A percentile compares a stretch with the other conserved stretches of the same genome.
Conservation (phyloP, 225 moss, liverwort and hornwort species). For the Neckera pumila region DNA sequence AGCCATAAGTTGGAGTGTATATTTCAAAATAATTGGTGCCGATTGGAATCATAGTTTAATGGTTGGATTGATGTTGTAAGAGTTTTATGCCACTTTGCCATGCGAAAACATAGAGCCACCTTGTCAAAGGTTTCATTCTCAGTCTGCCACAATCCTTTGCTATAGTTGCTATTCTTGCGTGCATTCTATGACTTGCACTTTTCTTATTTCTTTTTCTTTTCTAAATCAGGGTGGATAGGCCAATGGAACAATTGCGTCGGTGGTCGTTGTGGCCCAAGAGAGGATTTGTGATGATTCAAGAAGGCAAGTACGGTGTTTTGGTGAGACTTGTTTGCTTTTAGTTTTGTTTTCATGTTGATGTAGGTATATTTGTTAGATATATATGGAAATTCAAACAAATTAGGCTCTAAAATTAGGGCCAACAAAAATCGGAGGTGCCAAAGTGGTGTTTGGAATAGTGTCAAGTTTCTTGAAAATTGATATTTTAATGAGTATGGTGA, state of each 20-base stretch:
- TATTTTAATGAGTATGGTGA: no score
- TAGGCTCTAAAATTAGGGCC: background rate
- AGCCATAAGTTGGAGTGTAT: background rate
- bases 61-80: background rate
- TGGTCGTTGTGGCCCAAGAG: background rate
- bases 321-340: fast-evolving
- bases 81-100: background rate
- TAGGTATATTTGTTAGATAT: background rate
- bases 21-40: background rate
- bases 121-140: background rate
- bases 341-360: background rate
- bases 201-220: background rate
- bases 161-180: background rate
- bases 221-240: no score
- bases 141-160: background rate
- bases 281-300: background rate
- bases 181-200: background rate
- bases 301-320: background rate
- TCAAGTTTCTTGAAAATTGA: background rate
- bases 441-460: fast-evolving
- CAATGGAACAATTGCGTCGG: background rate
- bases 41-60: background rate
- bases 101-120: background rate
- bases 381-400: background rate
- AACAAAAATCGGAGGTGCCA: background rate